Evolutionary conservation across 2,329 filamentous ascomycete species (phyloP), one percentile per base, ranked within the genome.

Genomic region (Penicillium sp.): DNA sequence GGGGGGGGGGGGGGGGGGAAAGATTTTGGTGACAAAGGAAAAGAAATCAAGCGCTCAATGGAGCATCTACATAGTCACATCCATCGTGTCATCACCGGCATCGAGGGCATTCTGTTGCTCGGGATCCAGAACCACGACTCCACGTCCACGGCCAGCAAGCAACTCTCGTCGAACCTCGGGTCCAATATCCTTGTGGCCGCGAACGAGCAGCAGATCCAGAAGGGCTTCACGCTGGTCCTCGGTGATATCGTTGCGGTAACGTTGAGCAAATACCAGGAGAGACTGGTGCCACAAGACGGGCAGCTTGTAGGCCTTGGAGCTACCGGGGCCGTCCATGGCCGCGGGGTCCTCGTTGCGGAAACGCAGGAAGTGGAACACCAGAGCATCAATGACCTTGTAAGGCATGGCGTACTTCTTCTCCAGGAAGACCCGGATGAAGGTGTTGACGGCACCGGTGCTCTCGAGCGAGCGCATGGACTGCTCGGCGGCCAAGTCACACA

Each of bases 351-450:
- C 84, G 57, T 86, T 90, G 37, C 91, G 86, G 82, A 97, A 97
- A 17, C 95, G 90, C 65, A 98, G 78, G 78, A 99, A 99, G 78
- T 99, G 94, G 82, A 98, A 98, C 10, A 99, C 95, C 1, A 98
- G 83, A 1, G 93, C 90, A 71, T 99, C 95, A 54, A 99, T 89
- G 58, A 97, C 94, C 78, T 96, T 94, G 81, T 91, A 97, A 0
- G 94, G 95, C 12, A 99, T 83, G 0, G 95, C 95, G 71, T 99
- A 98, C 75, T 96, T 96, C 85, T 99, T 99, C 79, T 97, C 94
- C 4, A 99, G 83, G 40, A 99, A 85, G 0, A 92, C 89, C 74
- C 92, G 92, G 80, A 99, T 96, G 79, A 99, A 96, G 70, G 97
- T 90, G 79, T 97, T 98, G 64, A 93, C 95, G 4, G 93, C 91